Conservation (phyloP, 2,329 filamentous ascomycete genomes). For the Alternaria tenuissima region DNA sequence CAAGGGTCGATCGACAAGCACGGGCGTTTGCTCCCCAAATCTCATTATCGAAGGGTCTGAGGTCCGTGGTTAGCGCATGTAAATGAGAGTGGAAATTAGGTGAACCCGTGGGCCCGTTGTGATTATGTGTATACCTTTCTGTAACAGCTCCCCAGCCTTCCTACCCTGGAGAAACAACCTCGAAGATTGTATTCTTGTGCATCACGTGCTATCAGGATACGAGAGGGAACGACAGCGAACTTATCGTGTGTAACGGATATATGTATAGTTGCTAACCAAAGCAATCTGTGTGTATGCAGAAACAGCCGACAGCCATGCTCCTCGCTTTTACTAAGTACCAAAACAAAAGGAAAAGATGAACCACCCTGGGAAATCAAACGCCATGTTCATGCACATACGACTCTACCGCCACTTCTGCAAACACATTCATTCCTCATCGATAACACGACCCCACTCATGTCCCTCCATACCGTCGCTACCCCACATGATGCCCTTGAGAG, state of each 20-base stretch:
- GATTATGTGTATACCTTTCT: neutral
- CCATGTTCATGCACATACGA: neutral
- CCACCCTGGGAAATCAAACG: neutral
- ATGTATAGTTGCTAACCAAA: neutral
- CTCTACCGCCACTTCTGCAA: neutral
- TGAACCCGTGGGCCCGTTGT: neutral
- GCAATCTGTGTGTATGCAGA: neutral
- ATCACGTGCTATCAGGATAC: neutral
- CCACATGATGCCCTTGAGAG: slow-evolving; percentile 61
- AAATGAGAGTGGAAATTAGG: slow-evolving; percentile 1
- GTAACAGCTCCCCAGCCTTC: neutral
- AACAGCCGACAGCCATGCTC: neutral
- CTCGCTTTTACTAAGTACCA: neutral
- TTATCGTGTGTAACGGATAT: neutral
- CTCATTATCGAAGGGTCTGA: neutral
- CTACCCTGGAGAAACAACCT: too few species aligned
- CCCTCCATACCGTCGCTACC: slow-evolving; percentile 52
- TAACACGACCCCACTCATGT: slow-evolving; percentile 58
- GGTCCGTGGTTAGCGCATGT: slow-evolving; percentile 1
- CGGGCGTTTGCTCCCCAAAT: neutral
- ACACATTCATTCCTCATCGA: slow-evolving; percentile 48
- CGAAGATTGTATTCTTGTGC: neutral
- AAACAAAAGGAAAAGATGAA: neutral
- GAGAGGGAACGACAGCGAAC: neutral
- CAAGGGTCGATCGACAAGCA: neutral